Base-by-base conservation (phyloP, 2,329 filamentous ascomycete species). In the Orbilia ellipsospora region DNA sequence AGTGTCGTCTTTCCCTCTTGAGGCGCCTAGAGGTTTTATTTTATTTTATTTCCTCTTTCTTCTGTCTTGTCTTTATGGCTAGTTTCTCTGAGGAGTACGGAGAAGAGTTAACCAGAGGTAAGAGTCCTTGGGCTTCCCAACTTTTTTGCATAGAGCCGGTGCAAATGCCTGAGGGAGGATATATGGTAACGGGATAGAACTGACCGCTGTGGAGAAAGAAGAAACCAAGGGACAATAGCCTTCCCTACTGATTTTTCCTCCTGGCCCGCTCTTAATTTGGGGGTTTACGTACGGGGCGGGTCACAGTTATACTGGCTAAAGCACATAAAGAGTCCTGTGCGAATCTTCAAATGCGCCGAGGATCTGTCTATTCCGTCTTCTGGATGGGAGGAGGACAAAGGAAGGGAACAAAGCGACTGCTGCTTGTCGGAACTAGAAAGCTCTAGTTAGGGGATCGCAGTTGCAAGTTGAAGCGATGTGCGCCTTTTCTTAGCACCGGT, bases 1-100 rank as follows among this genome's bases (percentile, higher is more conserved):
- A 23, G 28, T 6, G 6, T 48, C 40, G 51, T 50, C 20, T 52
- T 66, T 31, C 52, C 54, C 54, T 59, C 54, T 56, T 48, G 36
- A 77, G 77, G 78, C 79, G 79, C 78, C 78, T 77, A 23, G 4
- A 23, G 23, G 23, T 20, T 15, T 60, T 44, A 15, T 6, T 60
- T 16, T 44, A 12, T 1, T 16, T 28, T 52, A 61, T 69, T 61
- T 55, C 61, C 56, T 70, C 55, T 44, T 79, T 70, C 65, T 44
- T 74, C 28, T 13, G 44, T 48, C 31, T 36, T 36, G 31, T 36
- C 31, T 36, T 10, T 36, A 7, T 36, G 31, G 31, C 10, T 36
- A 6, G 31, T 6, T 36, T 36, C 31, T 6, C 31, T 36, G 31
- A 36, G 31, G 10, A 2, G 31, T 36, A 10, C 31, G 10, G 31